Evolutionary conservation across 805 yeast genomes (phyloP).

Genomic region (Kodamaea sagamina): DNA sequence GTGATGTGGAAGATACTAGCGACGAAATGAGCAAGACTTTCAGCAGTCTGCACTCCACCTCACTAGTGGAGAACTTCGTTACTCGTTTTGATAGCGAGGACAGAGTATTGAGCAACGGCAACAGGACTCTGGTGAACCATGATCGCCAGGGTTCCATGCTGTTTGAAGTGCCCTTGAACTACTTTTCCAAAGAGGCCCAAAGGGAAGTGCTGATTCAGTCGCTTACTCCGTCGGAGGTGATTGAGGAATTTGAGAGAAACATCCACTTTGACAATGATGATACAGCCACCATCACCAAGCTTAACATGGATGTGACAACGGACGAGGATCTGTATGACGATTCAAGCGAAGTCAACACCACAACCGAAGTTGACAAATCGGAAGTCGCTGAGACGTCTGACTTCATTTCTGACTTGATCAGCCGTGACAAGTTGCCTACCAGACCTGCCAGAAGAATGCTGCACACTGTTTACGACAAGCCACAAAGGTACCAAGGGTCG

Average conservation of each 20-base stretch:
- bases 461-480: neutral
- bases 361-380: neutral
- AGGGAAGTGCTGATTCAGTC: slow-evolving; percentile 27
- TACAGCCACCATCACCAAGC: neutral
- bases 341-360: neutral
- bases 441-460: slow-evolving; percentile 1
- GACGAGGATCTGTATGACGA: neutral
- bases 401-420: slow-evolving; percentile 2
- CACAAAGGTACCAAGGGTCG: neutral
- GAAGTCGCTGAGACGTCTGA: neutral
- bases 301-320: slow-evolving; percentile 1
- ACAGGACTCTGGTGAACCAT: neutral
- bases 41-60: neutral
- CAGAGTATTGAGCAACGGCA: slow-evolving; percentile 2
- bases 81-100: slow-evolving; percentile 10
- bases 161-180: slow-evolving; percentile 17
- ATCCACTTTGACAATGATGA: slow-evolving; percentile 23
- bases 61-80: slow-evolving; percentile 10
- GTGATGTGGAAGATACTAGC: slow-evolving; percentile 7
- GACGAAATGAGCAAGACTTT: slow-evolving; percentile 9
- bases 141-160: slow-evolving; percentile 10
- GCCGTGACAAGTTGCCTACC: slow-evolving; percentile 1
- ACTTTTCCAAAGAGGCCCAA: slow-evolving; percentile 8
- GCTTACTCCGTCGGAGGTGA: slow-evolving; percentile 28
- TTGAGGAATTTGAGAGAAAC: slow-evolving; percentile 30